Conservation (phyloP, 768 basidiomycete genomes). For the Kwoniella bestiolae region DNA sequence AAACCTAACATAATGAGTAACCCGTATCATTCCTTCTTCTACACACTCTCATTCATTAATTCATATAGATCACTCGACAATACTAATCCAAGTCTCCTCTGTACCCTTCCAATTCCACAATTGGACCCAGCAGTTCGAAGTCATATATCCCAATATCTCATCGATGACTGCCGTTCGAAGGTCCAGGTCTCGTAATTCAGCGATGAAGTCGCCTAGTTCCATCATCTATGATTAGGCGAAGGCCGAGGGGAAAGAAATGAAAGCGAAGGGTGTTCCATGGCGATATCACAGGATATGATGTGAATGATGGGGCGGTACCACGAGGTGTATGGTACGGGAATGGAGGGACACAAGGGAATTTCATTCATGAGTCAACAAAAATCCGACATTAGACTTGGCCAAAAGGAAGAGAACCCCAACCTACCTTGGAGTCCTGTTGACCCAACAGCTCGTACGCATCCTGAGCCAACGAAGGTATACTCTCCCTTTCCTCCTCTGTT, state of each 20-base stretch:
- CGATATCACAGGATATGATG: neutral
- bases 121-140: constrained; percentile 22
- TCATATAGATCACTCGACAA: constrained; percentile 7
- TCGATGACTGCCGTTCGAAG: constrained; percentile 29
- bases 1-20: no score
- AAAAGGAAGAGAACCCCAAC: neutral
- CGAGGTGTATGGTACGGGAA: no score
- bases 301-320: no score
- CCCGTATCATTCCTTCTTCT: no score
- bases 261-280: neutral
- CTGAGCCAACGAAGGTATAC: constrained; percentile 10
- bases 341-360: neutral
- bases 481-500: constrained; percentile 11
- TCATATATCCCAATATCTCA: constrained; percentile 28
- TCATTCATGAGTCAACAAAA: neutral
- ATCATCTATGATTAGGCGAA: constrained; percentile 19
- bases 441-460: constrained; percentile 6
- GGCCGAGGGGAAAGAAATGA: neutral
- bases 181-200: constrained; percentile 29
- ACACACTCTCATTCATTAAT: neutral
- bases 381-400: neutral
- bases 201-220: constrained; percentile 33
- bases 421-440: constrained; percentile 6
- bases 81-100: constrained; percentile 32
- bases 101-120: constrained; percentile 22